A percentile compares a stretch with the other conserved stretches of the same genome.
Evolutionary conservation across 108 stramenopile species (phyloP).

Genomic region (Chaetoceros tenuissimus): DNA sequence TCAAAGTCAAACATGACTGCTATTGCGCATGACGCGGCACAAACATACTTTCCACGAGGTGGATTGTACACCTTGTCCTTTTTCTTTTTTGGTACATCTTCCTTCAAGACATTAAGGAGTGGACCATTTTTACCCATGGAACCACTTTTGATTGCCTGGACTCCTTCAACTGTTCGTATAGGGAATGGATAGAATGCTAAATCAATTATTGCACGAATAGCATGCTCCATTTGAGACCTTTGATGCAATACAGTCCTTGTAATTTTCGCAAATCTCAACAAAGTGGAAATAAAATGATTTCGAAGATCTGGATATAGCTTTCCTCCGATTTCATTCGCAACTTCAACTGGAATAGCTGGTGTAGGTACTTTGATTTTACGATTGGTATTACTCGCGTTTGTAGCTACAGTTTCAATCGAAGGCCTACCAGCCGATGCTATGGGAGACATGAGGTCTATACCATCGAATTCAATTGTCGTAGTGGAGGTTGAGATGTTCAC

Average conservation of each 20-base stretch:
- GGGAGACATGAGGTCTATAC: neutral
- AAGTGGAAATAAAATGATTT: constrained; percentile 23
- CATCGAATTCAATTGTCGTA: neutral
- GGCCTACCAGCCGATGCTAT: neutral
- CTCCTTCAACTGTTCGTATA: constrained; percentile 25
- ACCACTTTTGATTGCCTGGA: constrained; percentile 15
- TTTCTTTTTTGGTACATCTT: constrained; percentile 18
- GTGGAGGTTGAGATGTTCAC: too few species aligned
- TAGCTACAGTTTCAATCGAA: neutral
- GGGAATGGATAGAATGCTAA: constrained; percentile 25
- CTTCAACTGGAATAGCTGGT: constrained; percentile 31
- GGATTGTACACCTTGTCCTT: constrained; percentile 20
- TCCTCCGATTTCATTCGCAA: constrained; percentile 33
- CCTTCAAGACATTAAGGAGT: constrained; percentile 30
- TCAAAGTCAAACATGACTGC: constrained; percentile 33
- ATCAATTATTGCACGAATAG: constrained; percentile 27
- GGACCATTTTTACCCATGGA: constrained; percentile 25
- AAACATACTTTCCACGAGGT: constrained; percentile 16
- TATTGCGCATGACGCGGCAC: constrained; percentile 31
- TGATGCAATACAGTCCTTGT: constrained; percentile 21
- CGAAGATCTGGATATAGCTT: constrained; percentile 32
- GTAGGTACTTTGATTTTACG: too few species aligned
- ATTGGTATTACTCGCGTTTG: too few species aligned
- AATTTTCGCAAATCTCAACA: constrained; percentile 24
- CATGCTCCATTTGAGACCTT: constrained; percentile 22